Evolutionary conservation across 208 protist species (phyloP).

Genomic region (Endotrypanum monterogeii): DNA sequence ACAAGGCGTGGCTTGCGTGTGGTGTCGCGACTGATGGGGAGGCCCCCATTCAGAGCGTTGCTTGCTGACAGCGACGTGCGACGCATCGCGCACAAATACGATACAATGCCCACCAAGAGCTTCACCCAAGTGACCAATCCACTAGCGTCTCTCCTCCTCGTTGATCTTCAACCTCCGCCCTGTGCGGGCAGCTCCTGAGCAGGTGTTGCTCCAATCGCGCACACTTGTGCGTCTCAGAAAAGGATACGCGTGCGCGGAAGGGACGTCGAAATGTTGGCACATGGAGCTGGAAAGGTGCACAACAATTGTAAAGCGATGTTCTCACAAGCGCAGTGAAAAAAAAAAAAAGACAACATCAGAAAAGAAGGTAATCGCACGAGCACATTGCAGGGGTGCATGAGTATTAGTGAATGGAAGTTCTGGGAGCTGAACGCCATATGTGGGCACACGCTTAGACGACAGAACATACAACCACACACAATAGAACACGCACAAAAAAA

Average conservation of each 20-base stretch:
- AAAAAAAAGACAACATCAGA: no score
- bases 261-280: background rate
- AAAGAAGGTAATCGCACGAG: background rate
- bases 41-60: conserved; percentile 16
- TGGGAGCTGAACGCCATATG: background rate
- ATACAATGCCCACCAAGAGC: background rate
- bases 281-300: background rate
- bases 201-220: background rate
- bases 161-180: no score
- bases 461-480: background rate
- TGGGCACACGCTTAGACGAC: background rate
- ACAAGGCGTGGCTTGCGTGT: conserved; percentile 52
- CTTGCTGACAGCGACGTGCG: conserved; percentile 12
- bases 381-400: background rate
- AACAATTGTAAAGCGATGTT: background rate
- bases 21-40: conserved; percentile 64
- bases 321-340: background rate
- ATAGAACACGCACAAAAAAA: background rate
- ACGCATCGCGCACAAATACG: conserved; percentile 7
- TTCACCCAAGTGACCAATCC: background rate
- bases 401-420: conserved; percentile 1
- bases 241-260: background rate
- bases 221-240: background rate
- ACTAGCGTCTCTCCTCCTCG: background rate
- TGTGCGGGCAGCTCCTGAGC: background rate